Base-by-base conservation (phyloP, 495 filamentous ascomycete species). In the Geoglossum glabrum region DNA sequence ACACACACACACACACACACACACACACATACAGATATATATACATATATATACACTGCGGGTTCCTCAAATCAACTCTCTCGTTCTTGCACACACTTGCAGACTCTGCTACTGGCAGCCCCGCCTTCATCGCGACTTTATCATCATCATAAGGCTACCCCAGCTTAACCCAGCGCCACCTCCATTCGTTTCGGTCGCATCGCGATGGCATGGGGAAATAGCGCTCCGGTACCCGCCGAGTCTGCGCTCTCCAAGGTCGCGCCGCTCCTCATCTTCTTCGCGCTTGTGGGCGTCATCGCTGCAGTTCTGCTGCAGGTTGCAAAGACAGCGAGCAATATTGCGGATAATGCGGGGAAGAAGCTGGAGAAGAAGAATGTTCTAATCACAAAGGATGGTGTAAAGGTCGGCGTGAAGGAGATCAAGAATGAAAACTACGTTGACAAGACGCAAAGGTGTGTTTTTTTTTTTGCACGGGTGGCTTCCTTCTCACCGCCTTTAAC, bases 331-430 rank as follows among this genome's bases (percentile, higher is more conserved):
- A 74, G 76, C 61, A 77, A 87, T 64, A 81, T 95, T 60, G 76
- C 80, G 59, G 72, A 78, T 54, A 76, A 78, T 57, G 84, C 86
- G 28, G 76, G 72, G 38, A 72, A 81, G 64, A 83, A 84, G 65
- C 85, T 96, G 81, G 84, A 86, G 72, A 78, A 80, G 68, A 85
- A 85, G 72, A 81, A 95, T 65, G 74, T 95, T 28, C 71, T 78
- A 31, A 81, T 93, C 67, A 82, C 85, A 31, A 89, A 84, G 68
- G 87, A 93, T 60, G 90, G 90, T 15, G 71, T 90, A 72, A 84
- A 80, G 64, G 85, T 96, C 45, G 79, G 80, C 21, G 81, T 95
- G 51, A 85, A 84, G 72, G 77, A 90, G 59, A 63, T 88, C 27
- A 72, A 74, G 54, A 77, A 79, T 59, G 90, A 95, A 76, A 77